A percentile compares a stretch with the other conserved stretches of the same genome.
Conservation (phyloP, 1,284 basidiomycete species). For the Ceratobasidium sp. region DNA sequence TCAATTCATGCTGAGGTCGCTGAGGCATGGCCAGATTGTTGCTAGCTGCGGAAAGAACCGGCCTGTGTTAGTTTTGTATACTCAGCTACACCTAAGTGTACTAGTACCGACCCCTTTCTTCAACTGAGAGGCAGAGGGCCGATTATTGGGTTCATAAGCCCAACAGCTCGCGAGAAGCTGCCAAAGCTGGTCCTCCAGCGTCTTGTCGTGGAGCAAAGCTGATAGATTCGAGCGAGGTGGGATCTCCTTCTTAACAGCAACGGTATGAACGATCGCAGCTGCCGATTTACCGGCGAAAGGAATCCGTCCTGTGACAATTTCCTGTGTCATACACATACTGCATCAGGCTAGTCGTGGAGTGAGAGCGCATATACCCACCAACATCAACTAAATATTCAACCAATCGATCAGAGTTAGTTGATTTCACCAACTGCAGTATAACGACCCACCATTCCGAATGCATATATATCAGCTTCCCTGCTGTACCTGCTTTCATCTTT, state of each 20-base stretch:
- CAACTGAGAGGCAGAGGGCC: background rate
- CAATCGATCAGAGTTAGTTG: background rate
- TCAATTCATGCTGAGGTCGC: too few relatives aligned
- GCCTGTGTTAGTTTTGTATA: too few relatives aligned
- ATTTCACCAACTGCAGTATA: background rate
- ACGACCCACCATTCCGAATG: slow-evolving; percentile 37
- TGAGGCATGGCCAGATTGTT: too few relatives aligned
- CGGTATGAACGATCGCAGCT: background rate
- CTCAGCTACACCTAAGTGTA: too few relatives aligned
- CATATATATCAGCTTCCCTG: slow-evolving; percentile 24
- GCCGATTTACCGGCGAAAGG: background rate
- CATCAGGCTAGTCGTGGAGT: background rate
- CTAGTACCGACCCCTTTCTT: too few relatives aligned
- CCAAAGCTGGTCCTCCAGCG: slow-evolving; percentile 24
- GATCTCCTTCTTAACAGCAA: background rate
- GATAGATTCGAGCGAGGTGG: background rate
- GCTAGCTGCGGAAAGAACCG: too few relatives aligned
- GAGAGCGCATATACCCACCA: background rate
- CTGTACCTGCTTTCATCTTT: background rate
- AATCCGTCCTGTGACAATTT: background rate
- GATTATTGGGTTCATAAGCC: slow-evolving; percentile 4
- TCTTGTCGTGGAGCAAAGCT: background rate
- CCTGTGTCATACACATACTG: background rate
- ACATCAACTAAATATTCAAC: slow-evolving; percentile 3
- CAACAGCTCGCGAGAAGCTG: background rate